Evolutionary conservation across 441 rosid genomes (phyloP), one percentile per base, ranked within the genome.

Genomic region (Pelargonium citronellum): DNA sequence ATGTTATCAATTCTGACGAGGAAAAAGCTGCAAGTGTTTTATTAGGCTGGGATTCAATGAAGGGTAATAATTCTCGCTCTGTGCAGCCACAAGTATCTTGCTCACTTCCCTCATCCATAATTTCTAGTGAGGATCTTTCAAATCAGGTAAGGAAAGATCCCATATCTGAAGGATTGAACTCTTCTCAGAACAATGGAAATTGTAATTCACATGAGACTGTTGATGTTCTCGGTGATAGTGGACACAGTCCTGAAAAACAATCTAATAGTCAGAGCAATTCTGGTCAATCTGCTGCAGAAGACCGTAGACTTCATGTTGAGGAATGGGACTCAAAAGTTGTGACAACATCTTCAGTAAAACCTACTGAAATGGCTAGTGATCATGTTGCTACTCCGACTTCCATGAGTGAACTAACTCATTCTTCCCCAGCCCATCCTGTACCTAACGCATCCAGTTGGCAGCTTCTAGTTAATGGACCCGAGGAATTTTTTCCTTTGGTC

Each of bases 311-410:
- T 55, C 61, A 82, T 65, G 78, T 70, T 24, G 86, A 85, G 58
- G 82, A 75, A 70, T 85, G 91, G 93, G 87, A 81, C 70, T 75
- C 87, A 12, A 76, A 79, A 71, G 73, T 82, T 43, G 75, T 83
- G 78, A 69, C 83, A 34, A 80, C 81, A 34, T 77, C 89, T 53
- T 82, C 92, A 71, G 76, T 86, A 72, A 89, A 84, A 74, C 83
- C 78, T 44, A 27, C 78, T 67, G 83, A 77, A 53, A 69, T 81
- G 64, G 73, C 76, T 15, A 70, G 74, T 47, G 82, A 83, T 75
- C 90, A 84, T 81, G 81, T 82, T 73, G 71, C 87, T 70, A 79
- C 90, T 46, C 87, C 87, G 57, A 84, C 85, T 74, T 83, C 95
- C 24, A 89, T 83, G 69, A 79, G 82, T 81, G 90, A 82, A 70